These are phyloP conservation scores for Striga asiatica DNA, from an alignment of 257 asterid species.

Conservation along the genomic window DNA sequence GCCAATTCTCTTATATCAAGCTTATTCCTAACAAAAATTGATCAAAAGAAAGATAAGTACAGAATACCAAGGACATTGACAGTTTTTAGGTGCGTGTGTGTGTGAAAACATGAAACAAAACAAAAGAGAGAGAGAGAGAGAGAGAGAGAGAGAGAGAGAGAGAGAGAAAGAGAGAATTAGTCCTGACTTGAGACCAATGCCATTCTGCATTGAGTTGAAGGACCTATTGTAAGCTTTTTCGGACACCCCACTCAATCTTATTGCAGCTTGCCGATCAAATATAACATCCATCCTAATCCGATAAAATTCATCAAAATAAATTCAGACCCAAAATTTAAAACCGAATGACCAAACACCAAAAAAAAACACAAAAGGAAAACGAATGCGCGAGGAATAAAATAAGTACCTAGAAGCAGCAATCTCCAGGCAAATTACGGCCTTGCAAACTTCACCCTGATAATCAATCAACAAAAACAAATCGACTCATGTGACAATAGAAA, in stretches of 20 bases:
- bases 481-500: background rate
- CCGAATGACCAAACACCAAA: conserved; percentile 26
- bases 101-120: conserved; percentile 45
- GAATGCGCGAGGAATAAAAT: background rate
- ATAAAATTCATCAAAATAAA: background rate
- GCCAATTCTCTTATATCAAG: conserved; percentile 84
- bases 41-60: conserved; percentile 63
- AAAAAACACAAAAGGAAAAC: background rate
- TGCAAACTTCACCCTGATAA: conserved; percentile 86
- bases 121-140: too few relatives aligned
- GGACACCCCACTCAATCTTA: conserved; percentile 63
- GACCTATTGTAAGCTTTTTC: conserved; percentile 85
- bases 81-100: conserved; percentile 66
- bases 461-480: background rate
- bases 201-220: conserved; percentile 91
- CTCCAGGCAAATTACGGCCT: conserved; percentile 85
- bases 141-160: too few relatives aligned
- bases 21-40: conserved; percentile 44
- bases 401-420: conserved; percentile 78
- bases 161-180: too few relatives aligned
- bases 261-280: conserved; percentile 68
- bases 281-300: conserved; percentile 54
- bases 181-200: conserved; percentile 81
- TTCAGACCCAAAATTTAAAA: background rate
- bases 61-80: conserved; percentile 78